These are phyloP conservation scores for Flaveria ramosissima DNA, from an alignment of 129 eudicot genomes.

Conservation along the genomic window DNA sequence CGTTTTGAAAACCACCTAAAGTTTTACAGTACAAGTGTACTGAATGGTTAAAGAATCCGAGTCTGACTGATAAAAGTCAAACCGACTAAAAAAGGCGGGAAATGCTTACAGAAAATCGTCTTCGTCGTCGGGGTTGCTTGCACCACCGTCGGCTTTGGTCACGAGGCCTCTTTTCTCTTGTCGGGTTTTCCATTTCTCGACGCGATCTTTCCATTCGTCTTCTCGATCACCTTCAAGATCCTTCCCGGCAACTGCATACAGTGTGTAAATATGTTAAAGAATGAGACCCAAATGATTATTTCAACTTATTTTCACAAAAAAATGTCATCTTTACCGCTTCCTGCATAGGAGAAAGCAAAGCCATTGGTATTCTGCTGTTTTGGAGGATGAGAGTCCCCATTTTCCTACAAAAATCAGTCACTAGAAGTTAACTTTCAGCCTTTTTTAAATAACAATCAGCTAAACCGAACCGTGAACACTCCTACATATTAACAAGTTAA, in stretches of 20 bases:
- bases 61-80: neutral
- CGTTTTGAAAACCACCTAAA: no score
- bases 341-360: slow-evolving; percentile 71
- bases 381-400: slow-evolving; percentile 57
- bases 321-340: slow-evolving; percentile 62
- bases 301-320: neutral
- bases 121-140: slow-evolving; percentile 66
- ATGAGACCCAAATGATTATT: neutral
- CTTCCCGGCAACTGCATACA: slow-evolving; percentile 64
- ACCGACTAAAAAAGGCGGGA: neutral
- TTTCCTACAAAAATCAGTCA: slow-evolving; percentile 45
- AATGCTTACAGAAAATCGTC: slow-evolving; percentile 75
- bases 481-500: neutral
- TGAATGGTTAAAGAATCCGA: neutral
- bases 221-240: slow-evolving; percentile 84
- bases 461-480: neutral
- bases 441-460: neutral
- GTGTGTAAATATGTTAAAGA: neutral
- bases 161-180: slow-evolving; percentile 88
- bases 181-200: slow-evolving; percentile 93
- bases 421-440: neutral
- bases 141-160: slow-evolving; percentile 54
- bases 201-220: slow-evolving; percentile 93
- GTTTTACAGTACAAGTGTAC: no score
- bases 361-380: slow-evolving; percentile 61